Evolutionary conservation across 768 basidiomycete genomes (phyloP).

Genomic region (Termitomyces sp.): DNA sequence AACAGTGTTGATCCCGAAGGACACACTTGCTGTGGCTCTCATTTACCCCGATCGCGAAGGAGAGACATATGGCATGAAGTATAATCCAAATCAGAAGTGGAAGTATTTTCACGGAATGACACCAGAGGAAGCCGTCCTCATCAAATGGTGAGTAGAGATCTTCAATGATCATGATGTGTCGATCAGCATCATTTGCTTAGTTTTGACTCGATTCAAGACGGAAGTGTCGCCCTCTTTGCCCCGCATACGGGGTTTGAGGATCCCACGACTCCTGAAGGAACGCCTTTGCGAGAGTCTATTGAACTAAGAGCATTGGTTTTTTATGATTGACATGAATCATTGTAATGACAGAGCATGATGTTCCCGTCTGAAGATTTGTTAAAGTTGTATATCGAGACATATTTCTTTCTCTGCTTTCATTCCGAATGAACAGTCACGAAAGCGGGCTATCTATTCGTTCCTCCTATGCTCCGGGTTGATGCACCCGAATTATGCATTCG

Average conservation of each 20-base stretch:
- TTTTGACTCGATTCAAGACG: constrained; percentile 38
- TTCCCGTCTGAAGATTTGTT: neutral
- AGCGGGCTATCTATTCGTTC: too few species aligned
- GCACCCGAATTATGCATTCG: too few species aligned
- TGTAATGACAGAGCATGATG: neutral
- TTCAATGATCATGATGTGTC: neutral
- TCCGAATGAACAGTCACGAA: neutral
- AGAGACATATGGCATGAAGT: constrained; percentile 45
- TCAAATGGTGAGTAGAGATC: constrained; percentile 46
- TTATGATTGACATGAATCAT: constrained; percentile 32
- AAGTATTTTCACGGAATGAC: constrained; percentile 45
- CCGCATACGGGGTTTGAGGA: constrained; percentile 54
- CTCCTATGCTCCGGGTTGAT: too few species aligned
- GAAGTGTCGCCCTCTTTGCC: constrained; percentile 41
- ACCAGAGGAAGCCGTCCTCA: constrained; percentile 46
- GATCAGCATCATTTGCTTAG: constrained; percentile 17
- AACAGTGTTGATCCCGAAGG: constrained; percentile 39
- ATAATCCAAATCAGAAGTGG: constrained; percentile 49
- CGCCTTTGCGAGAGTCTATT: constrained; percentile 48
- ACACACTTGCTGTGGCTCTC: constrained; percentile 42
- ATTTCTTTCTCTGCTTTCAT: neutral
- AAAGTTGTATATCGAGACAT: neutral
- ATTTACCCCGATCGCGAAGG: constrained; percentile 50
- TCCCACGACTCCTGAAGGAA: constrained; percentile 39
- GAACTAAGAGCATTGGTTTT: constrained; percentile 53